Base-by-base conservation (phyloP, 495 filamentous ascomycete species). In the Neurospora sp. region DNA sequence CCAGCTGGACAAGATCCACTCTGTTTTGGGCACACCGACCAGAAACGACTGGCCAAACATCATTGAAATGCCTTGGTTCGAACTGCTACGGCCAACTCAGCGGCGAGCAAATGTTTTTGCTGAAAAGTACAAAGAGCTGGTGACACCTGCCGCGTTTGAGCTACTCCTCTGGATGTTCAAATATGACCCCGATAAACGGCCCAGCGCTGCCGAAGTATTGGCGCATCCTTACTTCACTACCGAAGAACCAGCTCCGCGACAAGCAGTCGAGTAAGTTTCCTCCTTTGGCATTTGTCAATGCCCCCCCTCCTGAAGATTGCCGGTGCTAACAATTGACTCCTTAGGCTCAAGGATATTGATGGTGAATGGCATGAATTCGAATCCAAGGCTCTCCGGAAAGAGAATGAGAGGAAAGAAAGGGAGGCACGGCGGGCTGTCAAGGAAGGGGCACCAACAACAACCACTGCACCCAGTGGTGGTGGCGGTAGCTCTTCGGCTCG, bases 321-420 rank as follows among this genome's bases (percentile, higher is more conserved):
- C 39, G 37, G 71, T 76, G 61, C 80, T 77, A 72, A 73, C 78
- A 69, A 69, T 70, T 27, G 11, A 10, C 35, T 46, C 39, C 48
- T 22, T 70, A 96, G 93, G 76, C 86, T 99, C 71, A 88, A 91
- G 73, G 87, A 92, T 74, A 87, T 98, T 31, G 88, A 94, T 78
- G 96, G 96, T 48, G 96, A 99, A 76, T 99, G 96, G 96, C 96
- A 99, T 76, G 96, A 99, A 78, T 97, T 98, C 78, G 96, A 99
- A 84, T 96, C 93, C 31, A 99, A 99, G 84, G 94, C 94, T 22
- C 86, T 96, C 18, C 89, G 96, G 48, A 95, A 94, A 75, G 94
- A 97, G 79, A 94, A 92, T 76, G 94, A 97, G 79, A 89, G 87
- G 74, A 87, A 89, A 73, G 89, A 93, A 69, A 89, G 90, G 79